Base-by-base conservation (phyloP, 2,329 filamentous ascomycete genomes). In the Fusarium agapanthi region DNA sequence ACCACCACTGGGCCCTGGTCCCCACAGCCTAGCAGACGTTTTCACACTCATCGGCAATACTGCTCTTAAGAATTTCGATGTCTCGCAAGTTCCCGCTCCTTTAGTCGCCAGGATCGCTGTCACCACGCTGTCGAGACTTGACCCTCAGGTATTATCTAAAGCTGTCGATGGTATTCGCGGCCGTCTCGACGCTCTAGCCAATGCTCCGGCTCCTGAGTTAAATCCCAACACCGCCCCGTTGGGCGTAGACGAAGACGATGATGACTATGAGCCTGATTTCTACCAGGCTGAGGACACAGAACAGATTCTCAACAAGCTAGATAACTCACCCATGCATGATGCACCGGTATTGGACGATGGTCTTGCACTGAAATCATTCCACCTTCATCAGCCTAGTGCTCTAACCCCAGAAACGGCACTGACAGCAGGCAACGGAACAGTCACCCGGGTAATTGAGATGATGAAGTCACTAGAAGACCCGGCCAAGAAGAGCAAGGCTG, bases 211-310 rank as follows among this genome's bases (percentile, higher is more conserved):
- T n/a, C 81, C 84, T 3, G 82, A 81, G 12, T 70, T 89, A 34
- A 89, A 89, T 69, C 85, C 89, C 13, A 88, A 89, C 60, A 91
- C 89, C 5, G 85, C 88, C 20, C 88, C 88, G 3, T 80, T 91
- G 5, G 89, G 88, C 32, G 90, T 93, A 7, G 90, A 92, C 12
- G 95, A 97, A 45, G 95, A 97, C 26, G 94, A 97, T 48, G 84
- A 85, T 65, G 94, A 97, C 76, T 98, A 98, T 78, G 95, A 98
- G 77, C 95, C 95, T 0, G 93, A 97, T 78, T 95, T 94, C 75
- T 90, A 92, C 66, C 88, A 92, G 14, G 89, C 90, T 40, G 94
- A 97, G 80, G 91, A 94, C 73, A 89, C 89, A 2, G 92, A 95
- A 77, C 93, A 95, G 78, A 91, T 94, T 37, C 83, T 92, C 54